A percentile compares a stretch with the other conserved stretches of the same genome.
Evolutionary conservation across 148 eudicot species (phyloP).

Genomic region (Rhododendron williamsianum): DNA sequence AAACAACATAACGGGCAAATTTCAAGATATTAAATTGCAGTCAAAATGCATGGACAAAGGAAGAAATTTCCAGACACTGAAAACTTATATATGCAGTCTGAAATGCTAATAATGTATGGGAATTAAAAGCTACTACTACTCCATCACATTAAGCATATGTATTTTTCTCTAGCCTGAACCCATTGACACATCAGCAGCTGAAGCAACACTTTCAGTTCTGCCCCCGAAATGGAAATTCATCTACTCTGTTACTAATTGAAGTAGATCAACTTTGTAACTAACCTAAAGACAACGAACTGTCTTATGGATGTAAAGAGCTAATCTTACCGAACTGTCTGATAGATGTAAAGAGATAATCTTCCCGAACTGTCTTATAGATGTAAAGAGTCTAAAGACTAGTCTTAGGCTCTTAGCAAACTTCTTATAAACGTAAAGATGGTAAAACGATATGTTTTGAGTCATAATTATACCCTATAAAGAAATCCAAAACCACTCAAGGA

Average conservation of each 20-base stretch:
- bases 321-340: background rate
- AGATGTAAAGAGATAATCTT: background rate
- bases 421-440: background rate
- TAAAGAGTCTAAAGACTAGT: background rate
- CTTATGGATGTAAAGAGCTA: background rate
- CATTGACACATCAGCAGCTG: background rate
- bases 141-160: background rate
- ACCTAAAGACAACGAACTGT: background rate
- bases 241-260: background rate
- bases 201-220: slow-evolving; percentile 10
- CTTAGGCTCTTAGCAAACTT: background rate
- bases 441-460: background rate
- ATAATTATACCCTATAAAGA: background rate
- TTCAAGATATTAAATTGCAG: background rate
- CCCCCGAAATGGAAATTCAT: background rate
- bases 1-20: slow-evolving; percentile 4
- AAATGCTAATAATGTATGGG: background rate
- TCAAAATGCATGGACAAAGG: background rate
- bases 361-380: background rate
- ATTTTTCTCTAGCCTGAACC: background rate
- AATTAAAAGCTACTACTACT: background rate
- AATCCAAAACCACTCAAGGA: background rate
- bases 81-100: background rate
- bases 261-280: background rate
- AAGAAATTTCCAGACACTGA: background rate